Conservation (phyloP, 1,284 basidiomycete species). For the Trametes polyzona region DNA sequence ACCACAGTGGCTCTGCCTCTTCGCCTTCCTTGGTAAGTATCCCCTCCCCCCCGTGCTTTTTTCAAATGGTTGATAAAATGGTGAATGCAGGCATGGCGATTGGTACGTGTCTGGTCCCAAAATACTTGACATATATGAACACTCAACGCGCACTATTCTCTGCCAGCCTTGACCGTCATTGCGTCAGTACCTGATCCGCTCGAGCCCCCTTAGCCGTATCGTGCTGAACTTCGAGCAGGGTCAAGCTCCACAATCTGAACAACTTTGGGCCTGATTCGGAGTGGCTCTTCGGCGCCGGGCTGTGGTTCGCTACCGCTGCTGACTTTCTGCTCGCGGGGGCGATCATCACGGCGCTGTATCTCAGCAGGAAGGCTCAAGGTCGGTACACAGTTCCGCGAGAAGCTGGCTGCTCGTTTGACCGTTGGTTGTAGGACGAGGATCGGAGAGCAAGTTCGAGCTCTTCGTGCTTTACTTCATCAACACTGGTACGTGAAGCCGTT, state of each 20-base stretch:
- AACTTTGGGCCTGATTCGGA: neutral
- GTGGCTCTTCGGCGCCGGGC: neutral
- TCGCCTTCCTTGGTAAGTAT: neutral
- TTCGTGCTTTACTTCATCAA: conserved; percentile 2
- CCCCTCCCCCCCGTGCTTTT: no score
- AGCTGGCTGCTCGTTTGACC: no score
- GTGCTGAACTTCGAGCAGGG: neutral
- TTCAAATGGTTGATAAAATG: neutral
- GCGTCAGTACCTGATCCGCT: neutral
- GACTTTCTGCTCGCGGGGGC: neutral
- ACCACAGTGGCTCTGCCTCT: neutral
- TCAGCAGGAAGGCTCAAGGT: neutral
- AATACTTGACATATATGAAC: no score
- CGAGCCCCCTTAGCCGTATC: neutral
- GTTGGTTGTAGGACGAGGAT: neutral
- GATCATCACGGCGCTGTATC: neutral
- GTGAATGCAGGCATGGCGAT: neutral
- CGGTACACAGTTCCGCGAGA: neutral
- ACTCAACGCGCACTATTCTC: neutral
- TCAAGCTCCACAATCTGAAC: neutral
- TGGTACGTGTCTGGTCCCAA: neutral
- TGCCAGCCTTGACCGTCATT: neutral
- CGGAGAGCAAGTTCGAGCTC: neutral
- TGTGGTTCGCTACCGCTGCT: neutral
- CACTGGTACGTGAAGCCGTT: neutral